Conservation (phyloP, 441 rosid species). For the Melastoma candidum region DNA sequence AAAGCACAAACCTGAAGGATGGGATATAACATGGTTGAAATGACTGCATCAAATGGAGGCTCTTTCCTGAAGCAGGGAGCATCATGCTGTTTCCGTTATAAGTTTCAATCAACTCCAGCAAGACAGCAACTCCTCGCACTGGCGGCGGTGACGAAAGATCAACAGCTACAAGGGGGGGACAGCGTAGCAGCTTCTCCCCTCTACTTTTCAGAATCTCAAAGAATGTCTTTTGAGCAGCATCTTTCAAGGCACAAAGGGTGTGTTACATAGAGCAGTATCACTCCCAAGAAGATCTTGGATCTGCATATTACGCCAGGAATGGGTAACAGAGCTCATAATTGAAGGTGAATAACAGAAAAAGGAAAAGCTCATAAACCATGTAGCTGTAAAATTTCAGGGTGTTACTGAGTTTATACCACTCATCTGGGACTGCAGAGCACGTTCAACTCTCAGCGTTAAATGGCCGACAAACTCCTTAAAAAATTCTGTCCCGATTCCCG, state of each 20-base stretch:
- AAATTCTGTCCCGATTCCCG: conserved; percentile 65
- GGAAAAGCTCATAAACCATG: conserved; percentile 48
- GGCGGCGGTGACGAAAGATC: conserved; percentile 96
- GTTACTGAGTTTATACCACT: conserved; percentile 77
- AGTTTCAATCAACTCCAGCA: conserved; percentile 83
- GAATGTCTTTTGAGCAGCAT: conserved; percentile 89
- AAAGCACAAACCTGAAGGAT: conserved; percentile 61
- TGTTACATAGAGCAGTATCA: conserved; percentile 69
- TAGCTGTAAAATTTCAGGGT: conserved; percentile 89
- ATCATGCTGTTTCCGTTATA: conserved; percentile 52
- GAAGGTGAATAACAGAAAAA: conserved; percentile 4
- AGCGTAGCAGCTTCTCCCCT: conserved; percentile 87
- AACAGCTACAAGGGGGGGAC: conserved; percentile 85
- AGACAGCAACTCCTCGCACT: conserved; percentile 78
- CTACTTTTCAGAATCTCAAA: conserved; percentile 78
- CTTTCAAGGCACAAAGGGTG: conserved; percentile 78
- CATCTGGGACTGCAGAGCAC: conserved; percentile 95
- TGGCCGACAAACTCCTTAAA: conserved; percentile 97
- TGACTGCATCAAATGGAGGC: conserved; percentile 65
- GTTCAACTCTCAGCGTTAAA: conserved; percentile 97
- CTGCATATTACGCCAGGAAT: conserved; percentile 27
- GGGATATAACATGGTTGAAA: conserved; percentile 86
- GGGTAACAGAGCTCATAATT: conserved; percentile 1
- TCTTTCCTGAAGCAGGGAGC: conserved; percentile 60
- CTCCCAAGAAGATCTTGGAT: conserved; percentile 82